These are phyloP conservation scores for Trifolium subterraneum DNA, from an alignment of 306 rosid genomes.

Conservation along the genomic window DNA sequence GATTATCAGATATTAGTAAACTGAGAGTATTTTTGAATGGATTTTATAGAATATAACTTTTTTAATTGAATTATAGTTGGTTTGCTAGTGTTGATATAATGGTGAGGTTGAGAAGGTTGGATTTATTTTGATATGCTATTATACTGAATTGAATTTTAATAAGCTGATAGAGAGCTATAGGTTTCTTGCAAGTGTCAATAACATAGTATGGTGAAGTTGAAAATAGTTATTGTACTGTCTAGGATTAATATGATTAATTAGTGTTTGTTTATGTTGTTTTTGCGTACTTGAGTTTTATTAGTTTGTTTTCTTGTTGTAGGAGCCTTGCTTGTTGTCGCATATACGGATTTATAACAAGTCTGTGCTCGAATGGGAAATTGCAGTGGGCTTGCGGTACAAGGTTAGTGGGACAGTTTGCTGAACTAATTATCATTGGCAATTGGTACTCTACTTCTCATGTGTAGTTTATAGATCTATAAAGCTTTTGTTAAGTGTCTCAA, in stretches of 20 bases:
- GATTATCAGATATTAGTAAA: neutral
- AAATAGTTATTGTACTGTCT: neutral
- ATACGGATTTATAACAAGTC: conserved; percentile 91
- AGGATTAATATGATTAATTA: neutral
- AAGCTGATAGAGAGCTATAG: neutral
- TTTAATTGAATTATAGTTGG: neutral
- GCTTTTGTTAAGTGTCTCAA: neutral
- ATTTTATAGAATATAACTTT: neutral
- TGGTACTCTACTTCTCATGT: neutral
- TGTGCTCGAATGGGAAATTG: conserved; percentile 96
- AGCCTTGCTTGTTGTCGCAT: conserved; percentile 86
- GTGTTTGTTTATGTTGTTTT: neutral
- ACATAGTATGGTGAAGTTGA: conserved; percentile 5
- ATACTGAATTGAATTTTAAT: neutral
- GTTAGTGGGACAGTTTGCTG: conserved; percentile 48
- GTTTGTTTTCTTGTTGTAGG: conserved; percentile 50
- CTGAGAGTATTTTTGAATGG: conserved; percentile 4
- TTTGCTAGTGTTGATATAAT: neutral
- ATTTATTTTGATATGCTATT: neutral
- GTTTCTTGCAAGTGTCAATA: neutral
- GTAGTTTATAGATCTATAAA: conserved; percentile 1
- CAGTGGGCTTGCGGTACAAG: conserved; percentile 94
- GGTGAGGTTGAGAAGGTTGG: conserved; percentile 6
- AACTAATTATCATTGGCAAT: conserved; percentile 2
- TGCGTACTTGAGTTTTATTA: conserved; percentile 9